Percentiles rank a stretch among this genome's conserved stretches.
Evolutionary conservation across 1,284 basidiomycete genomes (phyloP).

Genomic region (Taiwanofungus camphoratus): DNA sequence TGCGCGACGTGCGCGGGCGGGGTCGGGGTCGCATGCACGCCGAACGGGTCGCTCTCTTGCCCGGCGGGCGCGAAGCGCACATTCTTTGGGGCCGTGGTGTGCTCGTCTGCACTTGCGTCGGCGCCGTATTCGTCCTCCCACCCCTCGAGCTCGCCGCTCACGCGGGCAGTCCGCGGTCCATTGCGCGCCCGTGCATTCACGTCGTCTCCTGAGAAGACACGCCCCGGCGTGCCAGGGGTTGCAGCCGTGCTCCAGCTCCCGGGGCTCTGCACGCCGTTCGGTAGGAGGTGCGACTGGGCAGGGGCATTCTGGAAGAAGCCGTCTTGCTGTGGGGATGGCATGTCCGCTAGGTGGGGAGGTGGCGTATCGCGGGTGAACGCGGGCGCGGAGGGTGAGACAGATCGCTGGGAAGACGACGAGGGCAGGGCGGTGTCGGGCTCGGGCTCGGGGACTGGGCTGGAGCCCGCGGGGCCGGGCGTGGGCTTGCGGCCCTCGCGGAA

Average conservation of each 20-base stretch:
- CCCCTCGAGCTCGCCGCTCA: constrained; percentile 26
- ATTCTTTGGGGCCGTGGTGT: constrained; percentile 28
- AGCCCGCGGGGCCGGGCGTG: constrained; percentile 54
- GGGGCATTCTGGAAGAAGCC: constrained; percentile 5
- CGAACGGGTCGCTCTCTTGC: constrained; percentile 13
- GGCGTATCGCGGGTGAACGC: constrained; percentile 15
- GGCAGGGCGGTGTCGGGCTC: constrained; percentile 18
- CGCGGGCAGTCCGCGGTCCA: constrained; percentile 10
- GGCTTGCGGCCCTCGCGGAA: constrained; percentile 82
- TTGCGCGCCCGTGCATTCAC: background rate
- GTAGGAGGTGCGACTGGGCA: constrained; percentile 11
- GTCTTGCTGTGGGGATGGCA: constrained; percentile 10
- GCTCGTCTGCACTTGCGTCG: constrained; percentile 5
- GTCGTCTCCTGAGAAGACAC: constrained; percentile 7
- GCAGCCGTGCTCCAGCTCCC: constrained; percentile 60
- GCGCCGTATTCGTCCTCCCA: constrained; percentile 11
- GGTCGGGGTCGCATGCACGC: constrained; percentile 1
- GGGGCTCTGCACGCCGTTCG: constrained; percentile 32
- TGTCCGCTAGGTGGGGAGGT: constrained; percentile 16
- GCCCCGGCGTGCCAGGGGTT: constrained; percentile 42
- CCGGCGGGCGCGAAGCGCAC: constrained; percentile 46
- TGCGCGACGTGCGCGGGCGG: background rate
- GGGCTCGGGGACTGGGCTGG: constrained; percentile 24
- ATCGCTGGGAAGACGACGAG: constrained; percentile 12
- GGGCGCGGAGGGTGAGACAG: constrained; percentile 15